Base-by-base conservation (phyloP, 495 filamentous ascomycete species). In the Tuber borchii region DNA sequence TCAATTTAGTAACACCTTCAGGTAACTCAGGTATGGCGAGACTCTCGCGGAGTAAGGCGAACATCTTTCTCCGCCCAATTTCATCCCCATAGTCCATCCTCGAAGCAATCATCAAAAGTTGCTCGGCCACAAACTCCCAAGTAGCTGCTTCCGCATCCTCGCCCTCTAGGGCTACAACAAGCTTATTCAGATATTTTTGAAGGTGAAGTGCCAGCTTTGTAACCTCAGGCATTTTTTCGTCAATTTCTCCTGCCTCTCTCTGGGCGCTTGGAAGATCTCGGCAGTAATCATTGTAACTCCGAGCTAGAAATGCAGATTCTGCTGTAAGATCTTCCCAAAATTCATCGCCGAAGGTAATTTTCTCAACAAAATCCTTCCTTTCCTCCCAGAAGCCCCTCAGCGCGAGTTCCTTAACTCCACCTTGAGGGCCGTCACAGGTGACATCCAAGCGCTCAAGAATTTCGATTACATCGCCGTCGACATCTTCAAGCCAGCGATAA, bases 351-450 rank as follows among this genome's bases (percentile, higher is more conserved):
- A 99, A 97, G 34, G 86, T 85, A 72, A 97, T 86, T 22, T 87
- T 90, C 46, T 95, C 93, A 7, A 93, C 86, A 82, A 98, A 97
- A 82, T 99, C 95, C 3, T 93, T 91, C 39, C 95, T 90, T 44
- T 94, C 93, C 80, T 93, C 91, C 95, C 95, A 99, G 86, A 99
- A 98, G 71, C 92, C 91, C 76, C 89, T 90, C 92, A 99, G 95
- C 5, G 96, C 95, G 79, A 97, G 93, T 34, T 93, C 88, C 1
- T 92, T 94, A 56, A 97, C 92, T 6, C 95, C 95, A 77, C 90
- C 92, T 82, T 97, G 94, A 39, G 91, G 88, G 26, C 94, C 93
- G 17, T 95, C 93, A 80, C 94, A 95, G 76, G 94, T 88, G 17
- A 97, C 88, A 81, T 98, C 94, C 75, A 99, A 94, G 75, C 95